These are phyloP conservation scores for Xylogone sp. DNA, from an alignment of 2,329 filamentous ascomycete species.

Conservation along the genomic window DNA sequence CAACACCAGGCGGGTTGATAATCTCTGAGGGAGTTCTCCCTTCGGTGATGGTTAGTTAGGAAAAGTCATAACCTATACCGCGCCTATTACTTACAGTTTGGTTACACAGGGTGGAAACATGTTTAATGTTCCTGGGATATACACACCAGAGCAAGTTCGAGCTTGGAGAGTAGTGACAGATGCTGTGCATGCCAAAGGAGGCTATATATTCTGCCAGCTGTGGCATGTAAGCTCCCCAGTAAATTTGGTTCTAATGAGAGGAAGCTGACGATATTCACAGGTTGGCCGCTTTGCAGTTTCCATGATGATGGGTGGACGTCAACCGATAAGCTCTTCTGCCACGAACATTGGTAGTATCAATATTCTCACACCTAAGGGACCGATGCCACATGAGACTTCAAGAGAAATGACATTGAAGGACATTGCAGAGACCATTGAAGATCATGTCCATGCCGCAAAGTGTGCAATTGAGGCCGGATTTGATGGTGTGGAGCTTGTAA, in stretches of 20 bases:
- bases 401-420: slow-evolving; percentile 20
- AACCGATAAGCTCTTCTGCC: too few species aligned
- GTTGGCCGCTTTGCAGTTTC: too few species aligned
- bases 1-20: slow-evolving; percentile 49
- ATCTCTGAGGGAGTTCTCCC: slow-evolving; percentile 56
- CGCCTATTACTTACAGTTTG: too few species aligned
- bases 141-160: slow-evolving; percentile 49
- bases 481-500: slow-evolving; percentile 39
- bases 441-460: slow-evolving; percentile 23
- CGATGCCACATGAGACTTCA: too few species aligned
- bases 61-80: too few species aligned
- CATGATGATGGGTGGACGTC: too few species aligned
- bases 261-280: background rate
- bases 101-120: too few species aligned
- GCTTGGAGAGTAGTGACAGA: slow-evolving; percentile 59
- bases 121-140: slow-evolving; percentile 58
- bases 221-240: slow-evolving; percentile 58
- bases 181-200: slow-evolving; percentile 59
- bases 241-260: slow-evolving; percentile 24
- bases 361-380: too few species aligned
- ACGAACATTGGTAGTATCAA: too few species aligned
- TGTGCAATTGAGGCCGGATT: slow-evolving; percentile 37
- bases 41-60: too few species aligned
- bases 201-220: slow-evolving; percentile 58
- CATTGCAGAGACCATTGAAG: slow-evolving; percentile 18